phyloP scores from a whole-genome alignment of 768 basidiomycete species.

The Psilocybe subaeruginosa region DNA sequence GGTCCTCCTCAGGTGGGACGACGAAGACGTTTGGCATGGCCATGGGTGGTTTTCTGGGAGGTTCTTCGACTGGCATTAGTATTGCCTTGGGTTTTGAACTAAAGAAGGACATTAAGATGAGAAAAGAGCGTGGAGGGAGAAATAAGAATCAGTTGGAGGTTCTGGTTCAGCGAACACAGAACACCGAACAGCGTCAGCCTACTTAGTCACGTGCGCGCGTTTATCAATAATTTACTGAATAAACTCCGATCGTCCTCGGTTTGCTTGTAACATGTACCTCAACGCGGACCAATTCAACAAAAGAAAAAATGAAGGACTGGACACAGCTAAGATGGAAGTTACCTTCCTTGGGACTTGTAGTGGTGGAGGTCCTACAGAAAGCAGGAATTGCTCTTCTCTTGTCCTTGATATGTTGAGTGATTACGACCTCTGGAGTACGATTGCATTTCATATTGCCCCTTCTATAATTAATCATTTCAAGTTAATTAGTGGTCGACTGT shows the following conservation, averaged over 20 bases:
- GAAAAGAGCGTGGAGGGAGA: constrained; percentile 10
- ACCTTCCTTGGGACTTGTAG: constrained; percentile 79
- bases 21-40: constrained; percentile 56
- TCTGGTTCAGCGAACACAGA: neutral
- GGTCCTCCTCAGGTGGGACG: constrained; percentile 61
- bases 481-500: constrained; percentile 69
- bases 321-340: constrained; percentile 46
- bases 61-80: neutral
- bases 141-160: neutral
- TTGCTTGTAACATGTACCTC: no score
- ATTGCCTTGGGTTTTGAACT: neutral
- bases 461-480: neutral
- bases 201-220: constrained; percentile 33
- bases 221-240: neutral
- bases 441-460: constrained; percentile 7
- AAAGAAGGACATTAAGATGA: constrained; percentile 10
- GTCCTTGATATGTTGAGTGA: constrained; percentile 60
- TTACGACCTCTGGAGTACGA: constrained; percentile 70
- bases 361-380: constrained; percentile 73
- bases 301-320: no score
- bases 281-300: no score
- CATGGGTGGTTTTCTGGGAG: constrained; percentile 17
- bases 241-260: neutral
- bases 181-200: constrained; percentile 24
- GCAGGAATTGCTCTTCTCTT: constrained; percentile 79